These are phyloP conservation scores for Colletotrichum cereale DNA, from an alignment of 2,329 filamentous ascomycete genomes.

Conservation along the genomic window DNA sequence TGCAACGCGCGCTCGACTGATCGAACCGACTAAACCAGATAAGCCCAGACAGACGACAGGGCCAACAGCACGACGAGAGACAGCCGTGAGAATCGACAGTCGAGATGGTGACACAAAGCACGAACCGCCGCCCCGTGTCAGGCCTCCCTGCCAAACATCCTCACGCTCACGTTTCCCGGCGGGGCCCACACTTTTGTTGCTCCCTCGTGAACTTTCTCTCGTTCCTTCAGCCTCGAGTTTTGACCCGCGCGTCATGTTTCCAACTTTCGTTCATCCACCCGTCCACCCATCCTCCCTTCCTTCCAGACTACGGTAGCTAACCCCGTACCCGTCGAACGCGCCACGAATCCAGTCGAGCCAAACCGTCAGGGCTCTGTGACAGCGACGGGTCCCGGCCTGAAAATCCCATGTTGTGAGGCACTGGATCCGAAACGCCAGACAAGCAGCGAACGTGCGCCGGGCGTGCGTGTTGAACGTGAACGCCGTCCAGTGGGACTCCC, in stretches of 20 bases:
- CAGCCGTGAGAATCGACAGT: background rate
- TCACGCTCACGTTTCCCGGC: background rate
- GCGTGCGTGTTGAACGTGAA: background rate
- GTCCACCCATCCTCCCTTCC: background rate
- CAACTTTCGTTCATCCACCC: background rate
- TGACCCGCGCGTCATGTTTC: conserved; percentile 6
- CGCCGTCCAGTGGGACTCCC: background rate
- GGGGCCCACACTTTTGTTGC: conserved; percentile 1
- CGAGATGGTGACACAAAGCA: conserved; percentile 5
- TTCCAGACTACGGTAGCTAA: background rate
- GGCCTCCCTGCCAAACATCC: conserved; percentile 28
- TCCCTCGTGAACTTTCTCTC: background rate
- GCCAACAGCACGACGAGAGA: background rate
- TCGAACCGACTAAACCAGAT: background rate
- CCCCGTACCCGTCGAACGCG: background rate
- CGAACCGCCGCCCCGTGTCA: conserved; percentile 21
- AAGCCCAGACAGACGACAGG: background rate
- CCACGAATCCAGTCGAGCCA: conserved; percentile 14
- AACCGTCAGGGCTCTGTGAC: conserved; percentile 30
- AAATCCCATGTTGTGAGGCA: conserved; percentile 20
- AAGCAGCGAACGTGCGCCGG: conserved; percentile 13
- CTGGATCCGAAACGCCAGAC: conserved; percentile 28
- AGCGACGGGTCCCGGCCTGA: conserved; percentile 2
- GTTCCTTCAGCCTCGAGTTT: background rate
- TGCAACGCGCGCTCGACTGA: background rate